These are phyloP conservation scores for Urochloa ruziziensis DNA, from an alignment of 176 grass and related monocot genomes.

Conservation along the genomic window DNA sequence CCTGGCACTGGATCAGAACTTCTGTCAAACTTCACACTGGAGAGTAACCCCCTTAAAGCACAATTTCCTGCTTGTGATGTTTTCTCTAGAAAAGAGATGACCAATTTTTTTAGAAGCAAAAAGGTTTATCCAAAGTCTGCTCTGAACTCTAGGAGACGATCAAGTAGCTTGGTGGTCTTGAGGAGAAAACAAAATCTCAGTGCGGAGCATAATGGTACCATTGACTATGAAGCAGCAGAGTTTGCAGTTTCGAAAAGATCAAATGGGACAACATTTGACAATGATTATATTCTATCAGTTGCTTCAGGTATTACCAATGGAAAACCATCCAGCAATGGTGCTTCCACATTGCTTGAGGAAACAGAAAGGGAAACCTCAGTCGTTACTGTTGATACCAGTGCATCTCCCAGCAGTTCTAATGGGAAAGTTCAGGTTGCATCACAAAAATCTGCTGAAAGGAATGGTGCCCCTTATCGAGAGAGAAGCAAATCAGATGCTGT, in stretches of 20 bases:
- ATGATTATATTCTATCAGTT: conserved; percentile 55
- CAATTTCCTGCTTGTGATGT: conserved; percentile 85
- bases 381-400: conserved; percentile 43
- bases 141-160: conserved; percentile 53
- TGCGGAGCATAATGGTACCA: conserved; percentile 32
- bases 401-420: conserved; percentile 36
- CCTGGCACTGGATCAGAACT: conserved; percentile 32
- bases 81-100: conserved; percentile 89
- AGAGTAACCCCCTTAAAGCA: conserved; percentile 67
- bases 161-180: conserved; percentile 26
- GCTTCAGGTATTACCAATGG: conserved; percentile 48
- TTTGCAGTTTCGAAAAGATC: conserved; percentile 40
- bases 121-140: conserved; percentile 69
- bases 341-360: conserved; percentile 42
- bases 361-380: conserved; percentile 31
- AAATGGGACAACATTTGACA: conserved; percentile 41
- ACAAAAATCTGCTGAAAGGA: conserved; percentile 43
- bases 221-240: conserved; percentile 44
- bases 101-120: conserved; percentile 77
- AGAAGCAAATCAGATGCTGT: conserved; percentile 37
- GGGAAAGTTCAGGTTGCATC: conserved; percentile 37
- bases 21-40: conserved; percentile 45
- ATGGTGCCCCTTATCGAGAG: conserved; percentile 32
- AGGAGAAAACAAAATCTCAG: conserved; percentile 40
- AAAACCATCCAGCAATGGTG: conserved; percentile 50